Base-by-base conservation (phyloP, 1,139 yeast genomes). In the Blastobotrys persicus region DNA sequence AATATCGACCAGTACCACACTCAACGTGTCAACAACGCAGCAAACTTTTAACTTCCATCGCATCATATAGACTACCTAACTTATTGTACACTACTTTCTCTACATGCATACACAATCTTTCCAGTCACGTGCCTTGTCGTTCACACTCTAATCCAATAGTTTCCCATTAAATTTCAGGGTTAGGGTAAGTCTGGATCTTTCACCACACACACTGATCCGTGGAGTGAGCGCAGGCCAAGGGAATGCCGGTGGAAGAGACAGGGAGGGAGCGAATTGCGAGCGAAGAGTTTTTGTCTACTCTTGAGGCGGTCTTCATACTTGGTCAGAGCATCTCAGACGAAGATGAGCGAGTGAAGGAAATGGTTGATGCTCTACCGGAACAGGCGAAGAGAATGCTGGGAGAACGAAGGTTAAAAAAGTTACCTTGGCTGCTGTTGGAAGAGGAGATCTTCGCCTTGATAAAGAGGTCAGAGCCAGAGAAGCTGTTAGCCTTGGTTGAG, bases 1-100 rank as follows among this genome's bases (percentile, higher is more conserved):
- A 68, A 66, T 50, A 63, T 67, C 47, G 71, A 69, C 52, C 71
- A 68, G 54, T 69, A 68, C 55, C 72, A 68, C 52, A 58, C 58
- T 41, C 44, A 46, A 38, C 54, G 53, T 9, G 53, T 49, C 38
- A 67, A 67, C 55, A 65, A 66, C 42, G 72, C 72, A 7, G 68
- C 70, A 17, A 66, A 68, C 57, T 68, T 68, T 52, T 67, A 56
- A 51, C 32, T n/a, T n/a, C n/a, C n/a, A n/a, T n/a, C 33, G 31
- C 9, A 23, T 23, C 28, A 6, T 9, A 23, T 23, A 23, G 28
- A 23, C 28, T 9, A 23, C 28, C 28, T 23, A 23, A 23, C 28
- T 23, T 23, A 23, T 23, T 23, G 28, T 23, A 23, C 9, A 23
- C 28, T 23, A 23, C n/a, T n/a, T n/a, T 23, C 28, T 6, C 9